phyloP scores from a whole-genome alignment of 1,284 basidiomycete genomes.

The Ustilago esculenta region DNA sequence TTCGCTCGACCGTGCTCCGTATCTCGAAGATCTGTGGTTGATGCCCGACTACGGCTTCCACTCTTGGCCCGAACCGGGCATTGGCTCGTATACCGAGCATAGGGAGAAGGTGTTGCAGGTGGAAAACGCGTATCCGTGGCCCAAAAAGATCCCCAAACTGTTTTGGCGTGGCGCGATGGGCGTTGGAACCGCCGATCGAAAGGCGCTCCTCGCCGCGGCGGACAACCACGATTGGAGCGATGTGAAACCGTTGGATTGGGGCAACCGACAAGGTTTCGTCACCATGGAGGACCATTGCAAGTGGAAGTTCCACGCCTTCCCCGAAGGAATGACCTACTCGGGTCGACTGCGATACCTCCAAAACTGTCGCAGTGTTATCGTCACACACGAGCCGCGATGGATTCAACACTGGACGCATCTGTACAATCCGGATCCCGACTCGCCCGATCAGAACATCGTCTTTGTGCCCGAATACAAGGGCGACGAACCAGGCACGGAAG shows the following conservation, averaged over 20 bases:
- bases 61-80: slow-evolving; percentile 61
- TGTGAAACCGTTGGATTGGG: slow-evolving; percentile 53
- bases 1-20: slow-evolving; percentile 50
- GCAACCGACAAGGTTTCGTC: slow-evolving; percentile 24
- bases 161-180: slow-evolving; percentile 61
- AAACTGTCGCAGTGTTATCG: slow-evolving; percentile 59
- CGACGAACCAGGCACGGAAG: slow-evolving; percentile 25
- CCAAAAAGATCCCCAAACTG: slow-evolving; percentile 47
- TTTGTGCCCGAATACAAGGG: slow-evolving; percentile 50
- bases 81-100: slow-evolving; percentile 58
- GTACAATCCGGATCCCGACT: slow-evolving; percentile 53
- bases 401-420: slow-evolving; percentile 64
- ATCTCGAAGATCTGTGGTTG: slow-evolving; percentile 61
- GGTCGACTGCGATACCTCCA: slow-evolving; percentile 60
- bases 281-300: slow-evolving; percentile 62
- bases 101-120: slow-evolving; percentile 42
- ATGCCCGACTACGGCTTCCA: slow-evolving; percentile 66
- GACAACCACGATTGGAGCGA: slow-evolving; percentile 56
- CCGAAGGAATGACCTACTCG: slow-evolving; percentile 62
- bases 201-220: slow-evolving; percentile 41
- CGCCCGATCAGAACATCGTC: slow-evolving; percentile 64
- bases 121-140: slow-evolving; percentile 50
- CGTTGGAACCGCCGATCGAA: slow-evolving; percentile 58
- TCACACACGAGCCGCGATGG: slow-evolving; percentile 61
- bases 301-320: slow-evolving; percentile 63